phyloP scores from a whole-genome alignment of 1,139 yeast genomes.

The Sugiyamaella paludigena region DNA sequence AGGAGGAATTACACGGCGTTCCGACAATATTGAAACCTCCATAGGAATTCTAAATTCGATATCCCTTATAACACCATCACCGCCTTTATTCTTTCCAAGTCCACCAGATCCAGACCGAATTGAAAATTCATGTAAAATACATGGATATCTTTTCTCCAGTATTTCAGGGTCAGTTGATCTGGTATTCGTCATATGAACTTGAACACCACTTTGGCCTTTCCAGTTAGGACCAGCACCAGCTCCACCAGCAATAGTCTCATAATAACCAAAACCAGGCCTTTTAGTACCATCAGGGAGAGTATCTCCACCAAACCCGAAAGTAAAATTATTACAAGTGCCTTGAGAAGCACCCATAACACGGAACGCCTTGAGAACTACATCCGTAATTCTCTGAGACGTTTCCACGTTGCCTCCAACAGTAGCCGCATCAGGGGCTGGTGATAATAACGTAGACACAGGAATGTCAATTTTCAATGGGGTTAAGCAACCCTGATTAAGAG shows the following conservation, averaged over 20 bases:
- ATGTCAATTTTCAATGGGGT: constrained; percentile 64
- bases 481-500: constrained; percentile 81
- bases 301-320: constrained; percentile 56
- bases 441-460: constrained; percentile 65
- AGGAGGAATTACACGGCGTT: constrained; percentile 58
- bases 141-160: constrained; percentile 65
- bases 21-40: constrained; percentile 58
- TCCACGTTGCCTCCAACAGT: constrained; percentile 90
- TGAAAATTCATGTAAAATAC: constrained; percentile 53
- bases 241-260: constrained; percentile 73
- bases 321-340: constrained; percentile 71
- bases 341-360: constrained; percentile 77
- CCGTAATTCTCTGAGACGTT: constrained; percentile 80
- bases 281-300: constrained; percentile 30
- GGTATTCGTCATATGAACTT: constrained; percentile 70
- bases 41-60: constrained; percentile 57
- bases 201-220: constrained; percentile 64
- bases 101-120: constrained; percentile 60
- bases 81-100: constrained; percentile 52
- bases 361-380: constrained; percentile 72
- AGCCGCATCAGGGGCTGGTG: constrained; percentile 76
- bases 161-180: constrained; percentile 69
- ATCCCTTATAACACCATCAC: constrained; percentile 62
- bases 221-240: constrained; percentile 66
- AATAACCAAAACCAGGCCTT: constrained; percentile 60